A percentile compares a stretch with the other conserved stretches of the same genome.
phyloP scores from a whole-genome alignment of 306 rosid species.

The Arachis stenosperma region DNA sequence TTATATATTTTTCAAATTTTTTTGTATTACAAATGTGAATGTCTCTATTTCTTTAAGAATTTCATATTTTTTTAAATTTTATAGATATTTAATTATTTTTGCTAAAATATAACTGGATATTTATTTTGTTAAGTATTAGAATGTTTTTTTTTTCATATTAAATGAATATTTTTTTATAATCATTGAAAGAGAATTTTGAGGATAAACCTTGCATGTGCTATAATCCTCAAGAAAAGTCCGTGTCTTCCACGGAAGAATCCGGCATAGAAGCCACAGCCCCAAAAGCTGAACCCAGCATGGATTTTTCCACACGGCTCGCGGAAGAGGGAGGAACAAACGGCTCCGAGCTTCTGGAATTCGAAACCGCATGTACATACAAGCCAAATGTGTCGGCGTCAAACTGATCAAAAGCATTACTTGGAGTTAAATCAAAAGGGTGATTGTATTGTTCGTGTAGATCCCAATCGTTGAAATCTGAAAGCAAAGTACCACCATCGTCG shows the following conservation, averaged over 20 bases:
- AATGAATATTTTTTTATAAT: no score
- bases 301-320: not conserved
- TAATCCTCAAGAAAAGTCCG: conserved; percentile 33
- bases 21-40: no score
- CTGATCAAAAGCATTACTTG: not conserved
- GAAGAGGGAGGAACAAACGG: conserved; percentile 2
- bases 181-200: no score
- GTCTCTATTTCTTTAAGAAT: no score
- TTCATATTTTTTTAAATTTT: no score
- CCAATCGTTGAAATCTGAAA: conserved; percentile 26
- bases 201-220: no score
- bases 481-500: not conserved
- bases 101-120: no score
- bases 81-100: no score
- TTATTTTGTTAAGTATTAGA: no score
- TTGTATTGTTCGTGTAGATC: conserved; percentile 4
- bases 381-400: conserved; percentile 13
- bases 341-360: conserved; percentile 1
- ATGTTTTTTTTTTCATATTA: no score
- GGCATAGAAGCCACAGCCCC: not conserved
- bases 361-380: conserved; percentile 3
- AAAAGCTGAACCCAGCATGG: not conserved
- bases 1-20: no score
- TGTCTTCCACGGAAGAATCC: conserved; percentile 42
- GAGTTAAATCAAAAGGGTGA: not conserved